These are phyloP conservation scores for Penicillium sp. DNA, from an alignment of 2,329 filamentous ascomycete genomes.

Conservation along the genomic window DNA sequence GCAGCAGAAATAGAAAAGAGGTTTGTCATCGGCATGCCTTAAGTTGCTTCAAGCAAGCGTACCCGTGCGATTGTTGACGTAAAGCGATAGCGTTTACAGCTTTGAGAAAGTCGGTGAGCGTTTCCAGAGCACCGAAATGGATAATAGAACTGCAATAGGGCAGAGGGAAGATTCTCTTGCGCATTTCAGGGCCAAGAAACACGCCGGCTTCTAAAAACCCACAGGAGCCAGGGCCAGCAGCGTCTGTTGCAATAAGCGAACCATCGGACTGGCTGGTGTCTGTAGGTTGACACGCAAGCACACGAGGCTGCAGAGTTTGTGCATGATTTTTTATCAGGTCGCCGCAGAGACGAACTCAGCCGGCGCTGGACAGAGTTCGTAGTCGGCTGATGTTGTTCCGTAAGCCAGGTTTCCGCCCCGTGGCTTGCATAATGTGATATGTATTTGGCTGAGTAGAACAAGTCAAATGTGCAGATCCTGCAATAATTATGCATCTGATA, in stretches of 20 bases:
- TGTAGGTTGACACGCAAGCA: neutral
- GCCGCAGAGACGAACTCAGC: neutral
- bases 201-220: neutral
- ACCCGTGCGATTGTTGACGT: neutral
- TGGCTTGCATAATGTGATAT: slow-evolving; percentile 21
- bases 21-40: neutral
- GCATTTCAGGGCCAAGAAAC: neutral
- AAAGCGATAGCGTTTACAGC: neutral
- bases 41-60: neutral
- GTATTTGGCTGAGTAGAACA: slow-evolving; percentile 19
- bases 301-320: neutral
- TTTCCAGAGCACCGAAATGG: neutral
- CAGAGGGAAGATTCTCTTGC: neutral
- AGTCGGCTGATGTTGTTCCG: slow-evolving; percentile 4
- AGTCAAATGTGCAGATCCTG: slow-evolving; percentile 20
- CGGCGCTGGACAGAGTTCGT: slow-evolving; percentile 15
- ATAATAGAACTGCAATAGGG: neutral
- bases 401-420: slow-evolving; percentile 14
- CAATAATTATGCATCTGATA: slow-evolving; percentile 25
- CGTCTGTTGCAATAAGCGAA: neutral
- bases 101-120: neutral
- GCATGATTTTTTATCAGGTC: neutral
- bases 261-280: neutral
- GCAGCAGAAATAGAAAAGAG: neutral
- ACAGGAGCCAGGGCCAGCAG: neutral